Percentiles rank a stretch among this genome's conserved stretches.
Evolutionary conservation across 202 grass and related monocot species (phyloP).

Genomic region (Carex arenaria): DNA sequence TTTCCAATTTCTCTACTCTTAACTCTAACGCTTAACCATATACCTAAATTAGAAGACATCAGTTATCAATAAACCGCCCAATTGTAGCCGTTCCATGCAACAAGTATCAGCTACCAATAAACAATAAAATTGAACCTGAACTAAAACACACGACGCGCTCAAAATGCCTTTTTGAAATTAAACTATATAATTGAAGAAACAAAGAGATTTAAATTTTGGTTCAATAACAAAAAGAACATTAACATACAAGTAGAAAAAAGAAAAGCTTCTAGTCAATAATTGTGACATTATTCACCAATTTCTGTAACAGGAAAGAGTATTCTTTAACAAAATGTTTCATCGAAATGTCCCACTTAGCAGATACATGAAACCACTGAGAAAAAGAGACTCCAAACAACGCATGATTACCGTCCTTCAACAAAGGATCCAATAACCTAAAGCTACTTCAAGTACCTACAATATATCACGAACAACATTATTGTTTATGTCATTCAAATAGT

Average conservation of each 20-base stretch:
- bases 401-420: constrained; percentile 42
- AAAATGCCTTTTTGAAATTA: not conserved
- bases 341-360: not conserved
- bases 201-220: not conserved
- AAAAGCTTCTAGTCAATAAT: constrained; percentile 5
- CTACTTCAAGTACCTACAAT: constrained; percentile 72
- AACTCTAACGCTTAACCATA: no score
- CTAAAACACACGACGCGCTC: not conserved
- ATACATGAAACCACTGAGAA: not conserved
- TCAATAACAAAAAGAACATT: not conserved
- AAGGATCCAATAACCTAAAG: constrained; percentile 47
- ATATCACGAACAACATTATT: constrained; percentile 8
- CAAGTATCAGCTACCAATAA: not conserved
- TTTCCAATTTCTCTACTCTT: no score
- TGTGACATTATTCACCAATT: constrained; percentile 19
- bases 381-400: constrained; percentile 22
- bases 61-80: no score
- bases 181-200: not conserved
- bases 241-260: not conserved
- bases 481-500: constrained; percentile 1
- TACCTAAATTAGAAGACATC: no score
- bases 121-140: not conserved
- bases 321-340: constrained; percentile 4
- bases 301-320: not conserved
- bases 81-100: not conserved